These are phyloP conservation scores for Collariella sp. DNA, from an alignment of 495 filamentous ascomycete species.

Conservation along the genomic window DNA sequence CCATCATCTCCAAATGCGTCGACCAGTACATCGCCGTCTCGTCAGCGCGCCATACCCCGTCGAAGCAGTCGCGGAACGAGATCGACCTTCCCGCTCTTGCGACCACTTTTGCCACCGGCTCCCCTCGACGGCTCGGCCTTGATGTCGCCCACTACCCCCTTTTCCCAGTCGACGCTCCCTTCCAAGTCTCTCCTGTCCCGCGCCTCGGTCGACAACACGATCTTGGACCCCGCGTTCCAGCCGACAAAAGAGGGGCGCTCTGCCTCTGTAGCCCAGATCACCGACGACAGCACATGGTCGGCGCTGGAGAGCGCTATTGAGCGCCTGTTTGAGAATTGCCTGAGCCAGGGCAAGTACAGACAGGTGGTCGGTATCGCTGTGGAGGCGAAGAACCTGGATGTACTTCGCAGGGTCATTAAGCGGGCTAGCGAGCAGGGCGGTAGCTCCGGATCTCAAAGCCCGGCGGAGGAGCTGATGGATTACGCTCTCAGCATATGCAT, in stretches of 20 bases:
- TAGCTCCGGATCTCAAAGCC: slow-evolving; percentile 47
- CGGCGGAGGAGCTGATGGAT: slow-evolving; percentile 90
- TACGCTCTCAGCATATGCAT: slow-evolving; percentile 95
- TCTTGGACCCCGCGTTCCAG: slow-evolving; percentile 47
- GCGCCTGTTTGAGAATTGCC: slow-evolving; percentile 83
- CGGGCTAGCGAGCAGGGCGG: slow-evolving; percentile 72
- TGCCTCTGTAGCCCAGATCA: slow-evolving; percentile 37
- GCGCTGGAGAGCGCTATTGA: slow-evolving; percentile 77
- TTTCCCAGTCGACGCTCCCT: slow-evolving; percentile 81
- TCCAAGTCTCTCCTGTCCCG: slow-evolving; percentile 86
- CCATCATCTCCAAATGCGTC: slow-evolving; percentile 95
- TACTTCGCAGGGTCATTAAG: slow-evolving; percentile 80
- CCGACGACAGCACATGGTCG: slow-evolving; percentile 47
- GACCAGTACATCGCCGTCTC: slow-evolving; percentile 93
- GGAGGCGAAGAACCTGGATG: slow-evolving; percentile 86
- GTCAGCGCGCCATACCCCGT: slow-evolving; percentile 53
- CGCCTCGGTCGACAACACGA: slow-evolving; percentile 52
- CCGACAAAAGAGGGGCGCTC: slow-evolving; percentile 45
- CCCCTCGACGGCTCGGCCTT: slow-evolving; percentile 54
- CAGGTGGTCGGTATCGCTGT: slow-evolving; percentile 99
- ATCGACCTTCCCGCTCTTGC: slow-evolving; percentile 58
- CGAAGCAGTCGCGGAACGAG: slow-evolving; percentile 35
- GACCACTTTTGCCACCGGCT: slow-evolving; percentile 63
- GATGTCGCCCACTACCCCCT: slow-evolving; percentile 82
- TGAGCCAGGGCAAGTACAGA: slow-evolving; percentile 75